phyloP scores from a whole-genome alignment of 441 rosid genomes.

The Brassica hybrid region DNA sequence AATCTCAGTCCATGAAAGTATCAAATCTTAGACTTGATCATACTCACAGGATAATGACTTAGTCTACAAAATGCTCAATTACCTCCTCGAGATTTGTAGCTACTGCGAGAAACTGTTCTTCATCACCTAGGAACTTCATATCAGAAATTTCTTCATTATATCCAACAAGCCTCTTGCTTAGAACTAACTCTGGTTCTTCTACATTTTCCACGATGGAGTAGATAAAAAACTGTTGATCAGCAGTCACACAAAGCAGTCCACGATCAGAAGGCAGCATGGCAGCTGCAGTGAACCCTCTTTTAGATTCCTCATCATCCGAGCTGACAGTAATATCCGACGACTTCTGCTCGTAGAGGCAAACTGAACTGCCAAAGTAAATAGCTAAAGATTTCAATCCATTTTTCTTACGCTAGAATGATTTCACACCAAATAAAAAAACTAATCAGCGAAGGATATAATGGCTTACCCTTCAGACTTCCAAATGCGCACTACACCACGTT shows the following conservation, averaged over 20 bases:
- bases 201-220: constrained; percentile 53
- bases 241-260: constrained; percentile 91
- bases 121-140: constrained; percentile 90
- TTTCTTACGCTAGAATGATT: too few relatives aligned
- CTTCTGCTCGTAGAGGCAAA: constrained; percentile 79
- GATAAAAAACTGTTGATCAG: constrained; percentile 87
- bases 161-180: constrained; percentile 86
- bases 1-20: neutral
- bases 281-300: constrained; percentile 75
- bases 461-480: constrained; percentile 90
- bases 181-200: constrained; percentile 55
- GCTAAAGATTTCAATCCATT: constrained; percentile 25
- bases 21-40: constrained; percentile 22
- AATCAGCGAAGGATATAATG: neutral
- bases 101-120: constrained; percentile 82
- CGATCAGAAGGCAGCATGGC: constrained; percentile 66
- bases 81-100: constrained; percentile 98
- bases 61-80: constrained; percentile 26
- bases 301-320: too few relatives aligned
- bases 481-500: constrained; percentile 80
- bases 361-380: constrained; percentile 66
- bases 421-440: neutral
- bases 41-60: constrained; percentile 23
- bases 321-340: too few relatives aligned
- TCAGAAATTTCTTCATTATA: constrained; percentile 93